Percentiles rank a stretch among this genome's conserved stretches.
phyloP scores from a whole-genome alignment of 441 rosid genomes.

The Arabidopsis lyrata region DNA sequence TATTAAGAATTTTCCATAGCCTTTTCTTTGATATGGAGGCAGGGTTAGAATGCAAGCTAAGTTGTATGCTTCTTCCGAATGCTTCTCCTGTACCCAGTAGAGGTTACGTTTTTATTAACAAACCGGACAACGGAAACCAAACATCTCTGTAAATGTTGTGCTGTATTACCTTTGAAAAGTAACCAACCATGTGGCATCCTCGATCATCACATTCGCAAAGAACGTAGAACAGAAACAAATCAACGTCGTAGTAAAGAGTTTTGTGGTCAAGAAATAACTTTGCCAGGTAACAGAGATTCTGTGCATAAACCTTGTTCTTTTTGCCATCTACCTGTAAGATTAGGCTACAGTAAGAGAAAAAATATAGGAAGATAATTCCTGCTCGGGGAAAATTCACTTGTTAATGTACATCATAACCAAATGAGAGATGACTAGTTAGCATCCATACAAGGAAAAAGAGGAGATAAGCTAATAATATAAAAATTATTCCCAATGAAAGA shows the following conservation, averaged over 20 bases:
- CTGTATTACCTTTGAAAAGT: constrained; percentile 88
- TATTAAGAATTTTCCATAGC: constrained; percentile 96
- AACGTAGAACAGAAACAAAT: constrained; percentile 88
- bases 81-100: constrained; percentile 81
- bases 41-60: constrained; percentile 98
- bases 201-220: constrained; percentile 99
- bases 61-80: constrained; percentile 97
- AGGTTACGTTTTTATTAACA: not conserved
- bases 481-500: not conserved
- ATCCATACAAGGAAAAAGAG: not conserved
- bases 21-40: constrained; percentile 99
- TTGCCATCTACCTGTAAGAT: constrained; percentile 90
- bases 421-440: not conserved
- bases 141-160: not conserved
- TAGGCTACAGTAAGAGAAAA: not conserved
- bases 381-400: constrained; percentile 3
- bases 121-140: constrained; percentile 16
- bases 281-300: constrained; percentile 95
- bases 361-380: not conserved
- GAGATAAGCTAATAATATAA: not conserved
- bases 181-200: constrained; percentile 99
- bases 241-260: constrained; percentile 97
- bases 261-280: constrained; percentile 98
- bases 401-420: constrained; percentile 6
- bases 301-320: constrained; percentile 97